Base-by-base conservation (phyloP, 1,284 basidiomycete species). In the Cryptococcus sp. region DNA sequence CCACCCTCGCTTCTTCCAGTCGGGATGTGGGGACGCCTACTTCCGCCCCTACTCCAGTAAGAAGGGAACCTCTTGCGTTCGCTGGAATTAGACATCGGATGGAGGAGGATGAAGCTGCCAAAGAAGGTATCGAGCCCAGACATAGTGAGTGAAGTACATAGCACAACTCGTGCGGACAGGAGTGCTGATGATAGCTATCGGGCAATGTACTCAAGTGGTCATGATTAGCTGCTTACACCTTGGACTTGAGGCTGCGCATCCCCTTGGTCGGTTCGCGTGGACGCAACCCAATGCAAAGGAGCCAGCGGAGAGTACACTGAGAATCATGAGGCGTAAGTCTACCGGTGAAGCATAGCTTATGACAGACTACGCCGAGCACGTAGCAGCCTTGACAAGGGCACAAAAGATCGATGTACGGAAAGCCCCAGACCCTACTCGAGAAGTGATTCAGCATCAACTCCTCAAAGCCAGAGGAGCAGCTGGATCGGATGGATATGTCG, bases 251-350 rank as follows among this genome's bases (percentile, higher is more conserved):
- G 64, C 63, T 59, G 53, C 54, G 19, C 44, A 61, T 39, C 61
- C 66, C 19, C 64, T 68, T 3, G 67, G 67, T 2, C 45, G 54
- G 44, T 70, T 67, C 39, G 66, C 58, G 3, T 70, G 67, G 67
- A 60, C 53, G 7, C 43, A 50, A 13, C 67, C 67, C 1, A 36
- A 36, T 7, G 41, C 28, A 23, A 68, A 70, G 48, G 66, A 70
- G 52, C 63, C 64, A 1, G 44, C 46, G 32, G 64, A 60, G 1
- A 68, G 66, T 46, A 70, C 62, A 55, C 39, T 64, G 34, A 55
- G 54, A 34, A 62, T 70, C 47, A 70, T 70, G 67, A 63, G 64
- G 43, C 48, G 67, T 66, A 51, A 58, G 66, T 59, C 7, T 32
- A 34, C n/a, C 18, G n/a, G n/a, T 28, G 25, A 23, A 14, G 11